These are phyloP conservation scores for Kockovaella imperatae DNA, from an alignment of 768 basidiomycete species.

Conservation along the genomic window DNA sequence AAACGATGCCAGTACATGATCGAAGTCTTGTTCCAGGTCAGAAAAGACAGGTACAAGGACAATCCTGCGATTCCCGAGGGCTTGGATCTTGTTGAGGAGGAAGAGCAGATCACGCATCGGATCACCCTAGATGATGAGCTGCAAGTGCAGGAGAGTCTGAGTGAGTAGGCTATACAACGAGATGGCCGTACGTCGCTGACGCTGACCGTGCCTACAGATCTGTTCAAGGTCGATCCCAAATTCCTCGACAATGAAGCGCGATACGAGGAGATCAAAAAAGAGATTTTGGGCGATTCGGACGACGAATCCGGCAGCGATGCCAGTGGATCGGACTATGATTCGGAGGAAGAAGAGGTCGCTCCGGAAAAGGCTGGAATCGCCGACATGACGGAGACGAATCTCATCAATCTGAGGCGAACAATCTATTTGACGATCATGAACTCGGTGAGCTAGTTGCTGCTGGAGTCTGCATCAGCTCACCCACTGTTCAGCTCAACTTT, in stretches of 20 bases:
- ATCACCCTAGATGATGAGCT: slow-evolving; percentile 87
- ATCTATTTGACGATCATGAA: slow-evolving; percentile 99
- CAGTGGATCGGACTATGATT: slow-evolving; percentile 58
- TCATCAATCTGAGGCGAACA: slow-evolving; percentile 84
- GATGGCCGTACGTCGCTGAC: slow-evolving; percentile 1
- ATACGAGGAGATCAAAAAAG: slow-evolving; percentile 80
- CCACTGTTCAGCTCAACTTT: slow-evolving; percentile 59
- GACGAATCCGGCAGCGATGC: slow-evolving; percentile 50
- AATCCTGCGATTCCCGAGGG: slow-evolving; percentile 92
- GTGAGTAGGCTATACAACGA: slow-evolving; percentile 50
- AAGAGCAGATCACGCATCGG: slow-evolving; percentile 93
- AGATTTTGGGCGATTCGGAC: slow-evolving; percentile 75
- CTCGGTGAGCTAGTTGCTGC: slow-evolving; percentile 49
- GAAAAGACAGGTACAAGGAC: slow-evolving; percentile 99
- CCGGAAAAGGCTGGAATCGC: slow-evolving; percentile 82
- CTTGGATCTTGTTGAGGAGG: slow-evolving; percentile 91
- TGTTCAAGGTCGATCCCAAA: slow-evolving; percentile 89
- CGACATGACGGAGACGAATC: slow-evolving; percentile 87
- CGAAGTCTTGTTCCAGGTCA: slow-evolving; percentile 96
- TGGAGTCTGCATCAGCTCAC: not conserved
- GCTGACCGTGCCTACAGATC: slow-evolving; percentile 52
- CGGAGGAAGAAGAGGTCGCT: slow-evolving; percentile 51
- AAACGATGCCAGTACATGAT: slow-evolving; percentile 99
- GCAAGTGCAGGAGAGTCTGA: slow-evolving; percentile 86
- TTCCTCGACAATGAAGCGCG: slow-evolving; percentile 87